A percentile compares a stretch with the other conserved stretches of the same genome.
Evolutionary conservation across 768 basidiomycete genomes (phyloP).

Genomic region (Udeniomyces megalosporus): DNA sequence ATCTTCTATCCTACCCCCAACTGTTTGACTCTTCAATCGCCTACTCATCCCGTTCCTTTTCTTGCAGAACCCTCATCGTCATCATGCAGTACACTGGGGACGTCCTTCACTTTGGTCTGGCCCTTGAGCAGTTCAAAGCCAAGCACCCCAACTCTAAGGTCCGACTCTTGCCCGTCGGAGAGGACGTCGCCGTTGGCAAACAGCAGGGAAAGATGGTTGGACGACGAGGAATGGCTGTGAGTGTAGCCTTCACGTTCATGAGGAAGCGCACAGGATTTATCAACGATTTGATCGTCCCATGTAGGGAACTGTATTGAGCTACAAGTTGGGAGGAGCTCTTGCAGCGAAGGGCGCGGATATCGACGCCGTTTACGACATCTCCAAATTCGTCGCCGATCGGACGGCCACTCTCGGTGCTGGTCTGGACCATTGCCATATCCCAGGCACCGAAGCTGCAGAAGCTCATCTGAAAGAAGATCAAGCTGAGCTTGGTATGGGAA

Average conservation of each 20-base stretch:
- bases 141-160: slow-evolving; percentile 16
- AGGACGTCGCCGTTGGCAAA: slow-evolving; percentile 32
- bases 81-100: slow-evolving; percentile 30
- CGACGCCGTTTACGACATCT: slow-evolving; percentile 28
- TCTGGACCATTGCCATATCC: slow-evolving; percentile 33
- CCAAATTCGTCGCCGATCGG: slow-evolving; percentile 22
- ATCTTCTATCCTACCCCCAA: neutral
- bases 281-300: neutral
- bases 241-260: neutral
- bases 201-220: slow-evolving; percentile 33
- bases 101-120: slow-evolving; percentile 33
- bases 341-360: slow-evolving; percentile 26
- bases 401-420: slow-evolving; percentile 32
- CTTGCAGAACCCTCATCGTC: slow-evolving; percentile 22
- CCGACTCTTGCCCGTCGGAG: slow-evolving; percentile 29
- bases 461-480: slow-evolving; percentile 28
- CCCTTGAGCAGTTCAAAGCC: slow-evolving; percentile 26
- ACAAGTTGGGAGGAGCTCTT: slow-evolving; percentile 32
- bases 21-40: neutral
- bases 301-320: slow-evolving; percentile 31
- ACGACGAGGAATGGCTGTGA: slow-evolving; percentile 23
- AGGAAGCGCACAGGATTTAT: slow-evolving; percentile 14
- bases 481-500: slow-evolving; percentile 26
- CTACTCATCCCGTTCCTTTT: neutral
- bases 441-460: slow-evolving; percentile 28